Conservation (phyloP, 106 monocot species). For the Apostasia ramifera region DNA sequence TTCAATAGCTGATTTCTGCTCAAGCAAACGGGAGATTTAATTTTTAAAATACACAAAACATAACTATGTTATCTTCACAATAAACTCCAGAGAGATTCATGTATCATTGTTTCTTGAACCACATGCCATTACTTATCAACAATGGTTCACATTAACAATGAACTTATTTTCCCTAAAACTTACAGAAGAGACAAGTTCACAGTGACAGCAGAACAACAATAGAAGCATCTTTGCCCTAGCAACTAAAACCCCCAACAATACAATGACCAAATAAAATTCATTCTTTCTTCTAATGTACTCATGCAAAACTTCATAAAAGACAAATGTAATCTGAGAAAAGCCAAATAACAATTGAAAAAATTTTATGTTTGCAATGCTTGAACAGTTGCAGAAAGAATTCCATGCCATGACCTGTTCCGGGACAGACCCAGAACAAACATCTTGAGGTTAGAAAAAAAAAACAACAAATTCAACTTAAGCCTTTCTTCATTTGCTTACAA, state of each 20-base stretch:
- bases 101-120: conserved; percentile 10
- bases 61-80: neutral
- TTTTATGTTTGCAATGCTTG: too few species aligned
- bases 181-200: conserved; percentile 20
- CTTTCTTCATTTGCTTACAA: too few species aligned
- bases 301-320: too few species aligned
- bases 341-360: too few species aligned
- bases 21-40: neutral
- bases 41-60: neutral
- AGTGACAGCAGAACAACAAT: conserved; percentile 15
- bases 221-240: neutral
- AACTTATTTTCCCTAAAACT: conserved; percentile 19
- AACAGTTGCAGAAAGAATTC: too few species aligned
- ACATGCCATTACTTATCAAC: neutral
- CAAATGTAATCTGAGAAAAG: too few species aligned
- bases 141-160: conserved; percentile 25
- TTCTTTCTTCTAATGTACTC: too few species aligned
- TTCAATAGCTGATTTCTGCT: neutral
- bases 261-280: neutral
- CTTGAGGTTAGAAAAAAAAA: too few species aligned
- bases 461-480: too few species aligned
- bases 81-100: neutral
- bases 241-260: neutral
- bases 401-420: too few species aligned
- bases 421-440: too few species aligned